Percentiles rank a stretch among this genome's conserved stretches.
These are phyloP conservation scores for Tetrahymena borealis DNA, from an alignment of 73 alveolate species.

Conservation along the genomic window DNA sequence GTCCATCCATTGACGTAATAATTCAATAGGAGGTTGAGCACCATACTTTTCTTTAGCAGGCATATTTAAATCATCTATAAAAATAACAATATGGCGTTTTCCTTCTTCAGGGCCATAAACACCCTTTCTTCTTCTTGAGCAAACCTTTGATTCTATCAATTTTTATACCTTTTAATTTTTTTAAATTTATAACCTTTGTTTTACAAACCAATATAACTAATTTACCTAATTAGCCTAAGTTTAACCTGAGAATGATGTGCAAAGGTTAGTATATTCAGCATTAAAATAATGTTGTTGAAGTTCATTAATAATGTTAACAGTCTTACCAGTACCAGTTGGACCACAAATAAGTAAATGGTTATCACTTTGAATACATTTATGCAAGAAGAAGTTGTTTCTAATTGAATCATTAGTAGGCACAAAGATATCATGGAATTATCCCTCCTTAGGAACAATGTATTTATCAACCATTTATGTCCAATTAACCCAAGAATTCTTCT, in stretches of 20 bases:
- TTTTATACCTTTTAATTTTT: constrained; percentile 2
- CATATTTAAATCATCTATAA: constrained; percentile 90
- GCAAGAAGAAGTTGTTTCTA: constrained; percentile 84
- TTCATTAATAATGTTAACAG: constrained; percentile 80
- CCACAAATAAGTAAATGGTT: constrained; percentile 95
- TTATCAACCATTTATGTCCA: constrained; percentile 62
- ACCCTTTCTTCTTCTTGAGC: constrained; percentile 80
- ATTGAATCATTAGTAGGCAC: constrained; percentile 96
- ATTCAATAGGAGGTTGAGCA: constrained; percentile 96
- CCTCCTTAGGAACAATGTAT: constrained; percentile 60
- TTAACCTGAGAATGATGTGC: constrained; percentile 97
- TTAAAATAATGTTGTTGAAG: constrained; percentile 71
- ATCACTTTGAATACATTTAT: constrained; percentile 70
- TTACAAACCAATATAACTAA: constrained; percentile 51
- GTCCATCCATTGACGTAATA: constrained; percentile 97
- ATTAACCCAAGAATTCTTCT: constrained; percentile 59
- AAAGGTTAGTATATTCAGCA: constrained; percentile 63
- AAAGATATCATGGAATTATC: constrained; percentile 82
- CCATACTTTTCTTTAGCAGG: constrained; percentile 92
- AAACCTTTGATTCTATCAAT: constrained; percentile 34
- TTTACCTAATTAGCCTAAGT: constrained; percentile 90
- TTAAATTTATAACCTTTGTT: constrained; percentile 60
- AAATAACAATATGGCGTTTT: constrained; percentile 58
- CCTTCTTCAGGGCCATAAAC: constrained; percentile 91
- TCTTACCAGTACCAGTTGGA: constrained; percentile 99